Evolutionary conservation across 176 grass and related monocot species (phyloP).

Genomic region (Rhynchospora tenuis): DNA sequence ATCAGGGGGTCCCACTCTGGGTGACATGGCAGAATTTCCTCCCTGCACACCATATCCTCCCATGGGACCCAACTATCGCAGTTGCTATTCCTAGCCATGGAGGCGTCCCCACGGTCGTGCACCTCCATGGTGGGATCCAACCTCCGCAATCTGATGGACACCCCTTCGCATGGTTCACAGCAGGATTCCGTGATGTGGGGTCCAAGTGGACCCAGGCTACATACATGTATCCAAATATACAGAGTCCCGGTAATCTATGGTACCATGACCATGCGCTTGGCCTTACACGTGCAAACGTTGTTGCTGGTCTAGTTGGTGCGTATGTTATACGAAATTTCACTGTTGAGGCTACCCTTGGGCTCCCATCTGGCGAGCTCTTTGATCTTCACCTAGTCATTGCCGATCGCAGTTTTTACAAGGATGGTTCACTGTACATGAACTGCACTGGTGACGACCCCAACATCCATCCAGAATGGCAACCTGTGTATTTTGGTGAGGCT

Average conservation of each 20-base stretch:
- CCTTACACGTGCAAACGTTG: constrained; percentile 64
- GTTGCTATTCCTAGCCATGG: constrained; percentile 32
- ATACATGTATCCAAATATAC: constrained; percentile 59
- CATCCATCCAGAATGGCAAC: constrained; percentile 82
- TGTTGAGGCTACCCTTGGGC: constrained; percentile 18
- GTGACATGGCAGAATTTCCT: constrained; percentile 78
- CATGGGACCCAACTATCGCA: constrained; percentile 56
- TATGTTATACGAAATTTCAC: constrained; percentile 33
- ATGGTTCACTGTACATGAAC: constrained; percentile 64
- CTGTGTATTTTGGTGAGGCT: constrained; percentile 66
- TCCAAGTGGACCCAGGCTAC: constrained; percentile 32
- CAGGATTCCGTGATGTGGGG: constrained; percentile 30
- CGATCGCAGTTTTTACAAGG: constrained; percentile 48
- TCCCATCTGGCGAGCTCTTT: constrained; percentile 33
- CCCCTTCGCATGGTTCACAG: constrained; percentile 67
- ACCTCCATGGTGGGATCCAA: constrained; percentile 62
- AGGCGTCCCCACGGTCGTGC: constrained; percentile 68
- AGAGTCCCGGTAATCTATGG: constrained; percentile 59
- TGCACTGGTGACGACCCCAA: constrained; percentile 47
- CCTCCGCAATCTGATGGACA: constrained; percentile 50
- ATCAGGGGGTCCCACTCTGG: constrained; percentile 40
- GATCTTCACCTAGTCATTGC: constrained; percentile 48
- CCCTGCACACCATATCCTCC: constrained; percentile 49
- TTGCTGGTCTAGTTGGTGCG: constrained; percentile 60
- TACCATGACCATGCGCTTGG: constrained; percentile 84